Percentiles rank a stretch among this genome's conserved stretches.
These are phyloP conservation scores for Allomyces macrogynus DNA, from an alignment of 192 early-diverging fungal genomes.

Conservation along the genomic window DNA sequence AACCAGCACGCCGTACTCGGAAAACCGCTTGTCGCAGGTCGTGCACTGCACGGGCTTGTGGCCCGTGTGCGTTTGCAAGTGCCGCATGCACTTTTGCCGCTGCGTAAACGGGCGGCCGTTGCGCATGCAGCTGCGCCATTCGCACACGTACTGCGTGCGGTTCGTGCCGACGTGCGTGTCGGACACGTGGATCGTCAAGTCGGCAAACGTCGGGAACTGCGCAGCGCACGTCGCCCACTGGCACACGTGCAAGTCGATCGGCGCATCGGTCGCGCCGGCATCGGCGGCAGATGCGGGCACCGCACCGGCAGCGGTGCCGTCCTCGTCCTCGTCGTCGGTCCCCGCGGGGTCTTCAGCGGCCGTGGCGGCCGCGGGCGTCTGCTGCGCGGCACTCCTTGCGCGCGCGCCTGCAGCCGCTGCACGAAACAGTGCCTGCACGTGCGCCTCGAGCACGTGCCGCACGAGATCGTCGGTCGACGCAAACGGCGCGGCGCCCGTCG, in stretches of 20 bases:
- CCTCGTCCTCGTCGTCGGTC: too few species aligned
- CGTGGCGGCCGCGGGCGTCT: too few species aligned
- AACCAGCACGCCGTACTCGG: slow-evolving; percentile 56
- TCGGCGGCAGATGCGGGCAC: too few species aligned
- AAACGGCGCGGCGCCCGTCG: not conserved
- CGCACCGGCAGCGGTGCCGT: too few species aligned
- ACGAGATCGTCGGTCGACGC: slow-evolving; percentile 11
- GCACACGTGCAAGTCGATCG: slow-evolving; percentile 32
- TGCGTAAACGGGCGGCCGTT: slow-evolving; percentile 25
- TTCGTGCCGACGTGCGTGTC: slow-evolving; percentile 42
- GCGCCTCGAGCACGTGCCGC: slow-evolving; percentile 15
- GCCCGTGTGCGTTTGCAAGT: slow-evolving; percentile 71
- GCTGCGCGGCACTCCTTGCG: too few species aligned
- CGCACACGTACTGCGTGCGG: slow-evolving; percentile 28
- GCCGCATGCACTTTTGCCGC: slow-evolving; percentile 45
- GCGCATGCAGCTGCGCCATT: slow-evolving; percentile 27
- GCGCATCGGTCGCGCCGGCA: too few species aligned
- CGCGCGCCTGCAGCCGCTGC: too few species aligned
- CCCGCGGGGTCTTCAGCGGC: too few species aligned
- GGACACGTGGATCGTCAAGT: slow-evolving; percentile 38
- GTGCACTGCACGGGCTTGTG: slow-evolving; percentile 62
- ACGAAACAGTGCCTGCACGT: slow-evolving; percentile 6
- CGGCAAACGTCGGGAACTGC: slow-evolving; percentile 35
- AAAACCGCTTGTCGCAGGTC: slow-evolving; percentile 56
- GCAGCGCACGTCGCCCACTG: slow-evolving; percentile 45